Percentiles rank a stretch among this genome's conserved stretches.
Evolutionary conservation across 2,329 filamentous ascomycete species (phyloP).

Genomic region (Dothistroma septosporum): DNA sequence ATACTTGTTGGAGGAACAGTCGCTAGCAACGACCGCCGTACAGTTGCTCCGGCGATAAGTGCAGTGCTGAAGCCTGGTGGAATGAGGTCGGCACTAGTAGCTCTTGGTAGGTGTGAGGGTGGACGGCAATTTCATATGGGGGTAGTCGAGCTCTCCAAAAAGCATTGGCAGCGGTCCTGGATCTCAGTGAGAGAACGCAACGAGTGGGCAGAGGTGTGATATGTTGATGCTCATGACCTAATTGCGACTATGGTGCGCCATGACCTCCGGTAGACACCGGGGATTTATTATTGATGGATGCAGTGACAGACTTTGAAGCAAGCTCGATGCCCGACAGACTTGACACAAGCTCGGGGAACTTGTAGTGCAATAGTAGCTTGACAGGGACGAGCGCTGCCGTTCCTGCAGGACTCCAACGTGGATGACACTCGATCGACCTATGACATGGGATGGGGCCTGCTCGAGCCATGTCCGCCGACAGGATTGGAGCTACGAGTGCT

Average conservation of each 20-base stretch:
- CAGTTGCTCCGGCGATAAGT: constrained; percentile 21
- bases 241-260: constrained; percentile 18
- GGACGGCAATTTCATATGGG: constrained; percentile 13
- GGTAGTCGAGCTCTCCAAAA: constrained; percentile 12
- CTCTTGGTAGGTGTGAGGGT: constrained; percentile 8
- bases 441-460: constrained; percentile 12
- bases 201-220: constrained; percentile 16
- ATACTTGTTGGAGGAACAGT: neutral
- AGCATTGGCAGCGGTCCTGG: constrained; percentile 15
- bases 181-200: constrained; percentile 14
- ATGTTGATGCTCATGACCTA: constrained; percentile 25
- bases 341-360: constrained; percentile 20
- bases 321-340: constrained; percentile 18
- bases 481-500: constrained; percentile 8
- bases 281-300: constrained; percentile 14
- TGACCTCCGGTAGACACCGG: constrained; percentile 18
- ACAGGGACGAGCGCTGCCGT: constrained; percentile 19
- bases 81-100: constrained; percentile 5
- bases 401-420: constrained; percentile 22
- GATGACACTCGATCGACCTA: constrained; percentile 18
- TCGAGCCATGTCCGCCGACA: constrained; percentile 3
- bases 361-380: constrained; percentile 15
- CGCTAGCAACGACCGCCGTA: constrained; percentile 13
- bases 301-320: constrained; percentile 19
- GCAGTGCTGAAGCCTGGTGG: constrained; percentile 1